Evolutionary conservation across 2,329 filamentous ascomycete genomes (phyloP).

Genomic region (Penicillium nordicum): DNA sequence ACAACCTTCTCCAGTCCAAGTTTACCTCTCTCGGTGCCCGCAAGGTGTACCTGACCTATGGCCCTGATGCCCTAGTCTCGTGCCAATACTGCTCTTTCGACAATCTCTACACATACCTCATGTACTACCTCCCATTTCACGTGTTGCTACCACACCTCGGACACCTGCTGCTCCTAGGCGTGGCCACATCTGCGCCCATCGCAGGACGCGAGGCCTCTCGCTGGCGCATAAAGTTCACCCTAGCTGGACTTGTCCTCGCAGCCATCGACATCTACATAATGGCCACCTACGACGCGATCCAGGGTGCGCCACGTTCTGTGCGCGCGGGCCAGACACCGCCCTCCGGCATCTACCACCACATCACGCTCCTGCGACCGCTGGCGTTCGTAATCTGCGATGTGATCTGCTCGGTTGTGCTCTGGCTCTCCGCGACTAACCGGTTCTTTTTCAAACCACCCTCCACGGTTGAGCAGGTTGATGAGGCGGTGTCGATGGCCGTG

Average conservation of each 20-base stretch:
- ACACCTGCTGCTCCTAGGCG: constrained; percentile 69
- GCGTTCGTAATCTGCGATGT: constrained; percentile 64
- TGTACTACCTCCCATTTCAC: constrained; percentile 70
- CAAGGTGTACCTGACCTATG: constrained; percentile 79
- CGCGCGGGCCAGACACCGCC: constrained; percentile 61
- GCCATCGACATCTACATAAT: constrained; percentile 65
- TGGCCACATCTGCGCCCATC: constrained; percentile 67
- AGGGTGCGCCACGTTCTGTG: constrained; percentile 57
- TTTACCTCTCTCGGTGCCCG: constrained; percentile 70
- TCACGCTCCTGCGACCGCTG: constrained; percentile 61
- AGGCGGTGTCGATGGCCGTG: constrained; percentile 45
- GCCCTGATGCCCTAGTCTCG: constrained; percentile 66
- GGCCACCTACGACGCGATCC: constrained; percentile 58
- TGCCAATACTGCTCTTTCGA: constrained; percentile 82
- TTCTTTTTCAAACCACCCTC: constrained; percentile 64
- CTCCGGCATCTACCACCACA: constrained; percentile 32
- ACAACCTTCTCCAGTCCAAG: constrained; percentile 64
- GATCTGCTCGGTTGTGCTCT: constrained; percentile 63
- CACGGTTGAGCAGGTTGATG: constrained; percentile 64
- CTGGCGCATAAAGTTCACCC: constrained; percentile 70
- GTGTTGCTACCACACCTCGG: constrained; percentile 73
- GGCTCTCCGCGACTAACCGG: constrained; percentile 74
- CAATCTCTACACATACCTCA: constrained; percentile 66
- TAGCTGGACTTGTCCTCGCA: constrained; percentile 58
- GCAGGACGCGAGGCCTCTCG: constrained; percentile 60